Percentiles rank a stretch among this genome's conserved stretches.
Conservation (phyloP, 176 grass and related monocot genomes). For the Carex kokanica region DNA sequence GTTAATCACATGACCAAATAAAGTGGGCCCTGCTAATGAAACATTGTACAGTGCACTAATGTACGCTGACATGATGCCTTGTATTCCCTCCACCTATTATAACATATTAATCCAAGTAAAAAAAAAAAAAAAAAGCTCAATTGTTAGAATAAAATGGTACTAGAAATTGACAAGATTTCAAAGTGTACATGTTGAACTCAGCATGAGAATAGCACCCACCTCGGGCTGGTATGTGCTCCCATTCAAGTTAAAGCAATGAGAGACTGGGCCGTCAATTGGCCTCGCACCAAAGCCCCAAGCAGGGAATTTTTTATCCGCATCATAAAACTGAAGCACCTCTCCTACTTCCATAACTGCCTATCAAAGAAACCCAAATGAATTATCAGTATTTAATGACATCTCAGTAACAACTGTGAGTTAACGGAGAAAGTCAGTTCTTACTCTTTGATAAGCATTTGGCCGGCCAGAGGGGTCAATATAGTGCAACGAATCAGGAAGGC, state of each 20-base stretch:
- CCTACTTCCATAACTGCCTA: slow-evolving; percentile 95
- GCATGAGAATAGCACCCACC: not conserved
- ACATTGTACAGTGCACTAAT: slow-evolving; percentile 92
- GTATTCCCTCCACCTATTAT: slow-evolving; percentile 87
- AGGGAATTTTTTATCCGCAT: slow-evolving; percentile 62
- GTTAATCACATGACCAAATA: slow-evolving; percentile 85
- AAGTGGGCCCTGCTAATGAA: slow-evolving; percentile 89
- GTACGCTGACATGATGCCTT: slow-evolving; percentile 98
- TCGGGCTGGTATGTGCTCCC: slow-evolving; percentile 74
- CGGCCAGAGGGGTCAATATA: slow-evolving; percentile 98
- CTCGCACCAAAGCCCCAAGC: slow-evolving; percentile 98
- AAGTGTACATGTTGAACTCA: not conserved
- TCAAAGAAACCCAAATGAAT: slow-evolving; percentile 30
- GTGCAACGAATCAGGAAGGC: slow-evolving; percentile 98
- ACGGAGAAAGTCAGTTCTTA: slow-evolving; percentile 41
- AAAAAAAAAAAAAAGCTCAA: not conserved
- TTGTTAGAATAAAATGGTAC: not conserved
- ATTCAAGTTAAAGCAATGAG: slow-evolving; percentile 98
- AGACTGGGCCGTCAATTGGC: slow-evolving; percentile 94
- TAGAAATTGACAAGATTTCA: not conserved
- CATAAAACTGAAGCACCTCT: slow-evolving; percentile 87
- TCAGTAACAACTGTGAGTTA: slow-evolving; percentile 27
- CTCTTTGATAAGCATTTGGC: slow-evolving; percentile 98
- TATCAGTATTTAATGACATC: slow-evolving; percentile 8
- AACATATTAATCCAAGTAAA: slow-evolving; percentile 27